Conservation (phyloP, 2,329 filamentous ascomycete species). For the Nothophaeocryptopus gaeumannii region DNA sequence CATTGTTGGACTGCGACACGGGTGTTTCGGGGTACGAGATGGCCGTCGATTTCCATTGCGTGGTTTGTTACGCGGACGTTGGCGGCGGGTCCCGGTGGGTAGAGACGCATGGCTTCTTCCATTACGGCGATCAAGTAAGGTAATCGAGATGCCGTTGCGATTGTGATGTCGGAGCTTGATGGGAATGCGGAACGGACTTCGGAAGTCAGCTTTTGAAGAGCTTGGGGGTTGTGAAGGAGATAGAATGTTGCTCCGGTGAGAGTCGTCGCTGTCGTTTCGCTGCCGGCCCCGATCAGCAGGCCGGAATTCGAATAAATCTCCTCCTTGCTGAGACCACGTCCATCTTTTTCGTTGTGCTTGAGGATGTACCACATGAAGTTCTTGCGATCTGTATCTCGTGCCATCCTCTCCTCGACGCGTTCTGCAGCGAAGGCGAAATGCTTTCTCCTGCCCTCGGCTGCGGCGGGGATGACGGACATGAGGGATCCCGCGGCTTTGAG, state of each 20-base stretch:
- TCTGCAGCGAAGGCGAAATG: background rate
- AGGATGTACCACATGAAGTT: background rate
- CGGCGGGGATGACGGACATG: no score
- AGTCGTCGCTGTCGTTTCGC: slow-evolving; percentile 4
- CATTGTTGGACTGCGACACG: background rate
- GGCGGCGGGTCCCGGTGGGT: slow-evolving; percentile 7
- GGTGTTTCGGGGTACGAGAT: slow-evolving; percentile 1
- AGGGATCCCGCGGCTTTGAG: no score
- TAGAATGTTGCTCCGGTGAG: slow-evolving; percentile 1
- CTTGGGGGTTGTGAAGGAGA: slow-evolving; percentile 2
- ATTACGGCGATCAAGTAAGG: slow-evolving; percentile 3
- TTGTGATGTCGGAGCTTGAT: slow-evolving; percentile 2
- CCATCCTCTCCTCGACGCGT: background rate
- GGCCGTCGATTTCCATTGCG: slow-evolving; percentile 5
- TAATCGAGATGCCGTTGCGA: slow-evolving; percentile 3
- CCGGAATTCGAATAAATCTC: slow-evolving; percentile 2
- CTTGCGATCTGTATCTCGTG: background rate
- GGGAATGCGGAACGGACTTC: slow-evolving; percentile 6
- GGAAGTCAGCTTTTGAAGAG: background rate
- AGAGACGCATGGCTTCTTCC: slow-evolving; percentile 15
- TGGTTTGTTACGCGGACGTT: slow-evolving; percentile 3
- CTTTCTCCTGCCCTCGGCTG: background rate
- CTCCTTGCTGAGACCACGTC: background rate
- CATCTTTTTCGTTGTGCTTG: slow-evolving; percentile 1
- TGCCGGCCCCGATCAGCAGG: slow-evolving; percentile 4